Base-by-base conservation (phyloP, 2,329 filamentous ascomycete species). In the Parafenestella ontariensis region DNA sequence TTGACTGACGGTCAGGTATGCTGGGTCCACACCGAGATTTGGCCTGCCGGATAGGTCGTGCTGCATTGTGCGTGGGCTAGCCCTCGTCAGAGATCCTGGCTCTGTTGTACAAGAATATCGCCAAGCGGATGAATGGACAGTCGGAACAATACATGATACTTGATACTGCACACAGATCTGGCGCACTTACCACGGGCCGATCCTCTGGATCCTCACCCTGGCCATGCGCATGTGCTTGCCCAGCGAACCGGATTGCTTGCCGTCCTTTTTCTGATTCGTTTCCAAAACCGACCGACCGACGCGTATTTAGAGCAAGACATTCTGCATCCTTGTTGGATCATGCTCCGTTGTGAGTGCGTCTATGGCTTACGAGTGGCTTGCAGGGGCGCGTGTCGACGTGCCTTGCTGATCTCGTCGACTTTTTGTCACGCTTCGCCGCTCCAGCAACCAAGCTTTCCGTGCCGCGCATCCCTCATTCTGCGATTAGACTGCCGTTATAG, bases 91-190 rank as follows among this genome's bases (percentile, higher is more conserved):
- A 56, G 58, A 54, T 52, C 56, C 54, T 56, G 59, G 58, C 61
- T 42, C 44, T 44, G 70, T 72, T 34, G 61, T 63, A 75, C 72
- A 70, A 56, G 52, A 61, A 68, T 73, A 75, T 72, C 69, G 71
- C 70, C 71, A 74, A 74, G 71, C 29, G 48, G 50, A 64, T n/a
- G 52, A 62, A 58, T 54, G 43, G 54, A 46, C 55, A 62, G 64
- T 69, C 62, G 64, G 64, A 63, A 61, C 41, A 59, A 58, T 71
- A 64, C 59, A 60, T 50, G 50, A 61, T 55, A 54, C 51, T 54
- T 58, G 45, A 52, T 36, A 49, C 48, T 23, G 61, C 61, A 66
- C 66, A 67, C 56, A 67, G 62, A 70, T 71, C 67, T 70, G 52
- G 58, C 62, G 47, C 53, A 46, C 47, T 49, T 49, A 57, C 61